phyloP scores from a whole-genome alignment of 2,329 filamentous ascomycete genomes.

The Paraphaeosphaeria minitans region DNA sequence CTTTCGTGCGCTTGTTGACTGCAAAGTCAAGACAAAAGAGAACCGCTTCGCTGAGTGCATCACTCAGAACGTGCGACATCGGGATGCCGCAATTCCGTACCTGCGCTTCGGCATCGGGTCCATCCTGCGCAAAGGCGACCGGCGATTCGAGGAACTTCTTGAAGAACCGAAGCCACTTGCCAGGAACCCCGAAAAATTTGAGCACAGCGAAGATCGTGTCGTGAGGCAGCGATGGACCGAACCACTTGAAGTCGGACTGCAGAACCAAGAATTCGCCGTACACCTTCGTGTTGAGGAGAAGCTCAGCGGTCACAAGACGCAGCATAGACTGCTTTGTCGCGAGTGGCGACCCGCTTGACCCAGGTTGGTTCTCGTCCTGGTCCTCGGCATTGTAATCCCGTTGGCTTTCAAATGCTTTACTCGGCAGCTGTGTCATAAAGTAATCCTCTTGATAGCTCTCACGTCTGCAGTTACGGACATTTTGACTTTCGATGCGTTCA shows the following conservation, averaged over 20 bases:
- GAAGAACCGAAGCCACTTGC: conserved; percentile 36
- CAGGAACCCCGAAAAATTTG: conserved; percentile 31
- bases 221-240: conserved; percentile 34
- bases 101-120: conserved; percentile 50
- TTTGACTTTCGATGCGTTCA: conserved; percentile 28
- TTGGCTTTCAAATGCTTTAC: conserved; percentile 44
- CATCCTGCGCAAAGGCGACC: conserved; percentile 62
- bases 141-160: conserved; percentile 58
- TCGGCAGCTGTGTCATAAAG: conserved; percentile 63
- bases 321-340: conserved; percentile 62
- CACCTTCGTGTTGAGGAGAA: conserved; percentile 56
- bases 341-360: conserved; percentile 47
- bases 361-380: conserved; percentile 31
- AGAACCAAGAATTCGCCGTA: conserved; percentile 59
- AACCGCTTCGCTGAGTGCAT: conserved; percentile 64
- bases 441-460: conserved; percentile 52
- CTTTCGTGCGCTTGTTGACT: conserved; percentile 63
- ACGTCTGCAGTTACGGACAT: conserved; percentile 35
- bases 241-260: conserved; percentile 59
- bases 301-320: conserved; percentile 61
- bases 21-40: conserved; percentile 70
- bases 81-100: conserved; percentile 63
- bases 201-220: conserved; percentile 35
- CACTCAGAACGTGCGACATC: conserved; percentile 63
- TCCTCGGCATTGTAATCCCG: conserved; percentile 50